Base-by-base conservation (phyloP, 73 alveolate genomes). In the Paramecium pentaurelia region DNA sequence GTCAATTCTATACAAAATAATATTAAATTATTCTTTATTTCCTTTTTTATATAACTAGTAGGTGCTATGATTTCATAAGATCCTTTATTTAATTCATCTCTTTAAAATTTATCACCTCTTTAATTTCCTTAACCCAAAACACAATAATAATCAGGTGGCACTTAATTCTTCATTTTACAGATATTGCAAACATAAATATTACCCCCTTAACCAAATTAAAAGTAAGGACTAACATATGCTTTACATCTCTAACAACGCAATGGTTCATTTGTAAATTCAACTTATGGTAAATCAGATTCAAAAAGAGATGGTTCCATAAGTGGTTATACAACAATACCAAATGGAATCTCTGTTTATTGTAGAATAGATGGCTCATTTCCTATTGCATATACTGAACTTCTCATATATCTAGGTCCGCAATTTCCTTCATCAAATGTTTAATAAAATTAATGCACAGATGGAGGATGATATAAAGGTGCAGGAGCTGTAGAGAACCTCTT, bases 11-110 rank as follows among this genome's bases (percentile, higher is more conserved):
- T 71, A n/a, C 95, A 94, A 30, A 95, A 80, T 40, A 95, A 90
- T 58, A 86, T 95, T n/a, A 60, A 54, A 11, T 92, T 95, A 34
- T 83, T 77, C 34, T 77, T 28, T 2, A 89, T 71, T 34, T 89
- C 77, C 90, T 71, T 89, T 83, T 89, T 89, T 28, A 86, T 34
- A 86, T 96, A 96, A 54, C 70, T 54, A 54, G 37, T 87, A n/a
- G 97, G 97, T 0, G 97, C 98, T 37, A 51, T 71, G 58, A 96
- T 95, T 51, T 96, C 98, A 86, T 96, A 96, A n/a, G 95, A 91
- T 4, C 97, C 98, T 64, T 51, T 93, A 22, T 77, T 60, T 37
- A 96, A 88, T 75, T 96, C 98, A 42, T 96, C 96, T 25, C 98
- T 86, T 22, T 73, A 45, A 9, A 27, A 22, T 92, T 85, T 93